phyloP scores from a whole-genome alignment of 805 yeast genomes.

The Kurtzmaniella cleridarum region DNA sequence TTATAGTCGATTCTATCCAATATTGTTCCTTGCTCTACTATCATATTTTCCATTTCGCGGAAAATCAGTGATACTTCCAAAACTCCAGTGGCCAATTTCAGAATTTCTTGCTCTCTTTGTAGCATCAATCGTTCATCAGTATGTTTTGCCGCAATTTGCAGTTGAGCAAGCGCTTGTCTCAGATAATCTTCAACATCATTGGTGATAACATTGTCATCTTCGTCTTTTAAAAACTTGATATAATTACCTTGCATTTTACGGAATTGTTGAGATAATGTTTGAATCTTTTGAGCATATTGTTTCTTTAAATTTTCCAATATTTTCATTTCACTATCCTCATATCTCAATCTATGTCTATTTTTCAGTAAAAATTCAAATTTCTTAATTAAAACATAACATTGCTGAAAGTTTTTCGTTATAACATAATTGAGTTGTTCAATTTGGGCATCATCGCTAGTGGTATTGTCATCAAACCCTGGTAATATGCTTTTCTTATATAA shows the following conservation, averaged over 20 bases:
- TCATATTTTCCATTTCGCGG: slow-evolving; percentile 85
- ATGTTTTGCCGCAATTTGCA: slow-evolving; percentile 18
- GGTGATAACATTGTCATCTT: slow-evolving; percentile 44
- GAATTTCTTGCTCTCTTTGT: slow-evolving; percentile 85
- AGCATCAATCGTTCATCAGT: slow-evolving; percentile 33
- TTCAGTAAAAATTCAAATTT: slow-evolving; percentile 43
- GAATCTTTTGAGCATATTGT: slow-evolving; percentile 79
- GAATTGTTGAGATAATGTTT: slow-evolving; percentile 69
- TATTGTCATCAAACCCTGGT: slow-evolving; percentile 83
- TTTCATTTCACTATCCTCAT: slow-evolving; percentile 44
- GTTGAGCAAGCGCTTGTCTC: slow-evolving; percentile 23
- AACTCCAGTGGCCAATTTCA: slow-evolving; percentile 88
- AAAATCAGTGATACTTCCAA: slow-evolving; percentile 89
- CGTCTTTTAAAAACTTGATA: slow-evolving; percentile 76
- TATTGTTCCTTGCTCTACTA: slow-evolving; percentile 92
- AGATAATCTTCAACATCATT: slow-evolving; percentile 35
- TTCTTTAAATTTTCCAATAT: slow-evolving; percentile 79
- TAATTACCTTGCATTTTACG: slow-evolving; percentile 86
- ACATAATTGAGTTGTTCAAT: slow-evolving; percentile 74
- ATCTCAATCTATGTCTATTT: slow-evolving; percentile 37
- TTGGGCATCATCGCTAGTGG: slow-evolving; percentile 57
- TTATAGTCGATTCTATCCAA: slow-evolving; percentile 93
- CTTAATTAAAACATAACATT: slow-evolving; percentile 72
- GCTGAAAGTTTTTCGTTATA: slow-evolving; percentile 72
- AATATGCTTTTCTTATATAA: slow-evolving; percentile 77